Conservation (phyloP, 805 yeast genomes). For the Metschnikowia gelsemii region DNA sequence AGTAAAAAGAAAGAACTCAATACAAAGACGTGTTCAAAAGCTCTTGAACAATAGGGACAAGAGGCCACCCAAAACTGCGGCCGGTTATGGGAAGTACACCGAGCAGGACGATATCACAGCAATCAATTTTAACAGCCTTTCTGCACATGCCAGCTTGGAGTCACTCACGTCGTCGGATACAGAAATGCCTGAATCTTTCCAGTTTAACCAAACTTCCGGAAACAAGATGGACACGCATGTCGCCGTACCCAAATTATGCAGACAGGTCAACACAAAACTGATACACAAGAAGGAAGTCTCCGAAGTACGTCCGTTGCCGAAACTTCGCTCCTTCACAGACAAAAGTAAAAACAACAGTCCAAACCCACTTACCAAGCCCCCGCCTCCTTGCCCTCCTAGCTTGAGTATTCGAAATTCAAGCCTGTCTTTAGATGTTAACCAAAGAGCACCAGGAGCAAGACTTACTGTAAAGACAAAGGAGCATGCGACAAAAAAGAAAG, state of each 20-base stretch:
- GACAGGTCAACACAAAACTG: background rate
- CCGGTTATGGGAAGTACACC: slow-evolving; percentile 79
- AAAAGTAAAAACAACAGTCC: background rate
- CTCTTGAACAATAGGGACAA: slow-evolving; percentile 42
- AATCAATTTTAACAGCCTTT: slow-evolving; percentile 25
- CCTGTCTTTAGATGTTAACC: slow-evolving; percentile 1
- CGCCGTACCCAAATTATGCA: background rate
- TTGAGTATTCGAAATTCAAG: slow-evolving; percentile 13
- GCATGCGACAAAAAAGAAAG: slow-evolving; percentile 26
- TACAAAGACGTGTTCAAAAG: slow-evolving; percentile 56
- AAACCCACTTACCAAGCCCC: slow-evolving; percentile 12
- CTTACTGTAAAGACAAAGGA: slow-evolving; percentile 1
- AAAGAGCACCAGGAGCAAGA: background rate
- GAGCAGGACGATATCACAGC: slow-evolving; percentile 32
- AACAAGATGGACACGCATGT: background rate
- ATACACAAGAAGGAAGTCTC: background rate
- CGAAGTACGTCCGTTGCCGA: slow-evolving; percentile 6
- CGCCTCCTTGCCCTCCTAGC: slow-evolving; percentile 40
- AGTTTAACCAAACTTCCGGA: slow-evolving; percentile 11
- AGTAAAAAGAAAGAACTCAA: slow-evolving; percentile 30
- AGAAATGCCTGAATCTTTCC: slow-evolving; percentile 8
- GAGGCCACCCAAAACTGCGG: slow-evolving; percentile 60
- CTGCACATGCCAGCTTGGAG: slow-evolving; percentile 29
- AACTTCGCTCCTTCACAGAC: slow-evolving; percentile 1
- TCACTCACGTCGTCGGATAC: slow-evolving; percentile 8